Base-by-base conservation (phyloP, 768 basidiomycete species). In the Pholiota molesta region DNA sequence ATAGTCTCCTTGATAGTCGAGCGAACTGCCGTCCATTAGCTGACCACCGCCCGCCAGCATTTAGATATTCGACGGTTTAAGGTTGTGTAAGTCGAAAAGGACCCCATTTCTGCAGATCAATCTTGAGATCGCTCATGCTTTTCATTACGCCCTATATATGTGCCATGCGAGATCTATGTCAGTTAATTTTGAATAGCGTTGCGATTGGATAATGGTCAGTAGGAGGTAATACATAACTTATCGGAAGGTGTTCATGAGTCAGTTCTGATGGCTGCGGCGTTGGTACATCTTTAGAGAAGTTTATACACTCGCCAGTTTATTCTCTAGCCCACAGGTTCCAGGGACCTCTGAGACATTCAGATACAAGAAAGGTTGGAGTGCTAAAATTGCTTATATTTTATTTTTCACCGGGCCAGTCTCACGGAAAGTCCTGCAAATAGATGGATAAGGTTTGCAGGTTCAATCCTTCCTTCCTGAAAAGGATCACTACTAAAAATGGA, bases 401-500 rank as follows among this genome's bases (percentile, higher is more conserved):
- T n/a, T n/a, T n/a, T n/a, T n/a, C n/a, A n/a, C n/a, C 4, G n/a
- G 26, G 14, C n/a, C 21, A 28, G 29, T 55, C 53, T 55, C 53
- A 55, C 35, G 53, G 35, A 55, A 37, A 23, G 35, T 37, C 47
- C 19, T 21, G 40, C 44, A 33, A 42, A 17, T 13, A 57, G 3
- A 17, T 26, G 42, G 44, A 57, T 57, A 57, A 47, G 56, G 56
- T 57, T 57, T 57, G 44, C 42, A 21, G 56, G 56, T 19, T 57
- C 56, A 47, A 31, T 19, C n/a, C 56, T 44, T 57, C 56, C 29
- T 57, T 57, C 56, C 42, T 16, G 31, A 33, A 45, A 45, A 45
- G 56, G 56, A 31, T 19, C 10, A 14, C 16, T 42, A 9, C 40
- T 26, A 28, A 42, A 57, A 57, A 57, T 29, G 33, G 56, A 44